Conservation (phyloP, 140 eudicot species). For the Anethum foeniculum region DNA sequence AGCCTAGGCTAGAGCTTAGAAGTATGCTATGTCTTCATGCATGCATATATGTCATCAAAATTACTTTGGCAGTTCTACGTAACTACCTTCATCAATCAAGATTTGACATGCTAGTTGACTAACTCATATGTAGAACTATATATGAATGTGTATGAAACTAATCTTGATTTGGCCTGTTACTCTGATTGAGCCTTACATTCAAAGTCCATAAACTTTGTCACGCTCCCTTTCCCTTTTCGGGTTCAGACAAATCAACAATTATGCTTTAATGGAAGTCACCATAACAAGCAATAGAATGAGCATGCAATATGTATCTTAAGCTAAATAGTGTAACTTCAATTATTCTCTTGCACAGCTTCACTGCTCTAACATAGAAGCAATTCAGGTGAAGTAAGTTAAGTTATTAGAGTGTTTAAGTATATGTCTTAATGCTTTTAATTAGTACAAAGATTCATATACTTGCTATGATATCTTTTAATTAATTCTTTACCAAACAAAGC, state of each 20-base stretch:
- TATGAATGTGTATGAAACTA: neutral
- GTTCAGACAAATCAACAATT: neutral
- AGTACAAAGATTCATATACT: no score
- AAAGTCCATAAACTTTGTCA: neutral
- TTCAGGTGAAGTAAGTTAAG: no score
- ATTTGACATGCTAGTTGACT: constrained; percentile 15
- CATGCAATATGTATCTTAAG: neutral
- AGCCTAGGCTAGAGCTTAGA: neutral
- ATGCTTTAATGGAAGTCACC: neutral
- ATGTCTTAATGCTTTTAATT: no score
- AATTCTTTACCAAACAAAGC: neutral
- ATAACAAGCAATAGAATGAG: neutral
- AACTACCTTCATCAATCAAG: neutral
- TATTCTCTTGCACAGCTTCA: neutral
- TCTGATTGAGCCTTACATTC: neutral
- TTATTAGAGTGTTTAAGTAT: no score
- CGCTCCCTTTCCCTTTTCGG: neutral
- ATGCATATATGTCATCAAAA: neutral
- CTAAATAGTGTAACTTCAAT: neutral
- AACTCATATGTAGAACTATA: no score
- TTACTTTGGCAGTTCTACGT: neutral
- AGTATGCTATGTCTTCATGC: neutral
- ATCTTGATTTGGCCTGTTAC: neutral
- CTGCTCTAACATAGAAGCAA: neutral
- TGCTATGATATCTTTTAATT: no score